Percentiles rank a stretch among this genome's conserved stretches.
Evolutionary conservation across 2,329 filamentous ascomycete species (phyloP).

Genomic region (Clarireedia sp.): DNA sequence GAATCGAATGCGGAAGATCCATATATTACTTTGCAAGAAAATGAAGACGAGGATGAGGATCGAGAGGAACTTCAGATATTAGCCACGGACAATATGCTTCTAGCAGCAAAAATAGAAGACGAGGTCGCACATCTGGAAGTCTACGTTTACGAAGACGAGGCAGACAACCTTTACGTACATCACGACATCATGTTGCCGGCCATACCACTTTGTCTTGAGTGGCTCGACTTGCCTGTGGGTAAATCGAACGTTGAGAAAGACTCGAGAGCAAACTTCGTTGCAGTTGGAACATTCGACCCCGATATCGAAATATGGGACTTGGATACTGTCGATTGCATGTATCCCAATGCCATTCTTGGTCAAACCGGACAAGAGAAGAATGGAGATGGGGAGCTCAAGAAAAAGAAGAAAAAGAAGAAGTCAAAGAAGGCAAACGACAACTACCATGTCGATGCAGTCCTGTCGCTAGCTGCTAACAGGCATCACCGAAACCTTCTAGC

Average conservation of each 20-base stretch:
- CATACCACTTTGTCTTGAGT: conserved; percentile 91
- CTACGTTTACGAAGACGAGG: conserved; percentile 92
- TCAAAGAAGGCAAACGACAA: conserved; percentile 79
- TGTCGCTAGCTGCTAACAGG: conserved; percentile 85
- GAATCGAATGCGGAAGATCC: conserved; percentile 91
- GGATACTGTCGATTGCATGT: conserved; percentile 95
- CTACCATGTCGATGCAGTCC: conserved; percentile 89
- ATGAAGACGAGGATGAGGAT: conserved; percentile 61
- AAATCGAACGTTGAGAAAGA: conserved; percentile 56
- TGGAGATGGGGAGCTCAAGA: conserved; percentile 42
- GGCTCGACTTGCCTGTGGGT: conserved; percentile 86
- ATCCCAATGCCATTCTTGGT: conserved; percentile 91
- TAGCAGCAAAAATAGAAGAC: conserved; percentile 92
- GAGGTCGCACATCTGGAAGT: conserved; percentile 95
- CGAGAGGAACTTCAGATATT: conserved; percentile 90
- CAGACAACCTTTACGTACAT: conserved; percentile 96
- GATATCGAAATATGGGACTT: conserved; percentile 99
- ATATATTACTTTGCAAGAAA: conserved; percentile 81
- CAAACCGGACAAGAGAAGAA: conserved; percentile 48
- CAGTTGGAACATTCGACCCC: conserved; percentile 93
- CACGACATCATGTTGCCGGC: conserved; percentile 99
- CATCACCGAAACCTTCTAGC: conserved; percentile 91
- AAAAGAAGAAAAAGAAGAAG: conserved; percentile 88
- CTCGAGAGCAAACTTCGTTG: conserved; percentile 79
- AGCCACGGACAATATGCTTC: conserved; percentile 82